These are phyloP conservation scores for Tricholoma matsutake DNA, from an alignment of 768 basidiomycete genomes.

Conservation along the genomic window DNA sequence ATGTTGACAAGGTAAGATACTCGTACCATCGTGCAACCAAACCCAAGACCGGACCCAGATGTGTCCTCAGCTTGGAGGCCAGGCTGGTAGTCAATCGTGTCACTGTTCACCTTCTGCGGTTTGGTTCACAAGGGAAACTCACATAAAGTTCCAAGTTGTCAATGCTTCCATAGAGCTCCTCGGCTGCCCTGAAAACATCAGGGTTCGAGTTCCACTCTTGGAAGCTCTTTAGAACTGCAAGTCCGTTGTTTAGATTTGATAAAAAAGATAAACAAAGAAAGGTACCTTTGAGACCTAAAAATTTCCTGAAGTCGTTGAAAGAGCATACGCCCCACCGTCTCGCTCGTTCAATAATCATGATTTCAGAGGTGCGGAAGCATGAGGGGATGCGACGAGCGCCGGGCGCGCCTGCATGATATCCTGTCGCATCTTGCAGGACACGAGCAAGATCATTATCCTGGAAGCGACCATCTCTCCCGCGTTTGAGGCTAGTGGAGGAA, in stretches of 20 bases:
- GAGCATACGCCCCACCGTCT: constrained; percentile 13
- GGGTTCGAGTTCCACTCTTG: constrained; percentile 31
- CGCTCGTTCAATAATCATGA: constrained; percentile 12
- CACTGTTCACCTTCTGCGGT: not conserved
- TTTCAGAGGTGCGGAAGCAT: constrained; percentile 5
- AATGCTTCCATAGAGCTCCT: constrained; percentile 29
- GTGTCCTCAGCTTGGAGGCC: constrained; percentile 16
- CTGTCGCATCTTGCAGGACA: constrained; percentile 21
- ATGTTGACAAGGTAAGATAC: not conserved
- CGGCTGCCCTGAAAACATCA: constrained; percentile 20
- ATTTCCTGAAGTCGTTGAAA: constrained; percentile 19
- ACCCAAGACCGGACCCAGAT: constrained; percentile 12
- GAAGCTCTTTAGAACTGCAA: constrained; percentile 24
- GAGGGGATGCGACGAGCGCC: not conserved
- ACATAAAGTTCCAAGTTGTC: constrained; percentile 37
- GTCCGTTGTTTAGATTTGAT: not conserved
- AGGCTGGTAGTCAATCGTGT: constrained; percentile 5
- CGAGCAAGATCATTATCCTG: constrained; percentile 19
- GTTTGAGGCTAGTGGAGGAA: constrained; percentile 9
- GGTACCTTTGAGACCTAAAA: constrained; percentile 19
- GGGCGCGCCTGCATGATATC: constrained; percentile 9
- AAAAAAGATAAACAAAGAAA: not conserved
- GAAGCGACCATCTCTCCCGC: constrained; percentile 16
- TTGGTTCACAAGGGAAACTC: constrained; percentile 1
- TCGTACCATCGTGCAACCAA: constrained; percentile 27